Base-by-base conservation (phyloP, 768 basidiomycete species). In the Wakefieldia striispora region DNA sequence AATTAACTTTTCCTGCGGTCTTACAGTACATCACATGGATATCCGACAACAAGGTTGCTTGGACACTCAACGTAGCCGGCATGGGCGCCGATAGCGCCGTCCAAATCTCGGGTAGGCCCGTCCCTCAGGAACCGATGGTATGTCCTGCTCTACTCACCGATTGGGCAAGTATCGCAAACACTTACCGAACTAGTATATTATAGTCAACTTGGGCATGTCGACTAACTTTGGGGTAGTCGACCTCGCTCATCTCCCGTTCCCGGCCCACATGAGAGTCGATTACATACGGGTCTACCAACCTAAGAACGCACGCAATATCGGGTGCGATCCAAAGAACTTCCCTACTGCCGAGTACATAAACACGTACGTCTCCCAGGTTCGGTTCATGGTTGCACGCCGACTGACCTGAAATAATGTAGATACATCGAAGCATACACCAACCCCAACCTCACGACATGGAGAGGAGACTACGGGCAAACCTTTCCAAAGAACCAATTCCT, bases 91-190 rank as follows among this genome's bases (percentile, higher is more conserved):
- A 95, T 64, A 27, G 73, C 5, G 58, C 60, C 29, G 80, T 78
- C 1, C 61, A 87, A 50, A 85, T 95, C 31, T 76, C 80, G 14
- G 72, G 75, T 23, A 74, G 93, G 29, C 81, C 86, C 3, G 70
- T 95, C 12, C 75, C 93, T 0, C 79, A 83, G 54, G 93, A 97
- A 65, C 93, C 93, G 20, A 89, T 94, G 90, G 88, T 90, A 55
- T 40, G 79, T 56, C 31, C 9, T 26, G 13, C 23, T 29, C 33
- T 35, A 34, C 11, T 24, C 26, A n/a, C 6, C 23, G 11, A 23
- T 20, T 9, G 35, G 42, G 46, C 14, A 41, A 14, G 19, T 14
- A 35, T 29, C 6, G 36, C 29, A 43, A 35, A 42, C 48, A 50
- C 27, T 45, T 19, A 23, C 44, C 19, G 43, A 47, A 49, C 29